Evolutionary conservation across 2,329 filamentous ascomycete species (phyloP), one percentile per base, ranked within the genome.

Genomic region (Ceratocystis albifundus): DNA sequence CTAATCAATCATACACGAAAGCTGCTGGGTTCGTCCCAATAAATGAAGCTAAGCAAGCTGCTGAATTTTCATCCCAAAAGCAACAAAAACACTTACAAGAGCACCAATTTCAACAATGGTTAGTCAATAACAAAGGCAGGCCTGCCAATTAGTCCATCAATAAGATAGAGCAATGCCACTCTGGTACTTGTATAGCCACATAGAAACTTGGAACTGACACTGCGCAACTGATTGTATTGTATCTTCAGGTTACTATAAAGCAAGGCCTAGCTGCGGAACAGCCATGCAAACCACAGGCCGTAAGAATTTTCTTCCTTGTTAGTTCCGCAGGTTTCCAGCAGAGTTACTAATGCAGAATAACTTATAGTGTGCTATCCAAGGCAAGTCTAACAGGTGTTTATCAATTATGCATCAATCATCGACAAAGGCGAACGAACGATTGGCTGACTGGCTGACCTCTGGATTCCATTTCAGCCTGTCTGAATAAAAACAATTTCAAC

Each of bases 261-360:
- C 67, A 68, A 66, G 67, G 65, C 28, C 44, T 68, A 6, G 61
- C 64, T 3, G 82, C 84, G 45, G 84, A 89, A 72, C 89, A 90
- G 69, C 88, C 92, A 28, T 96, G 92, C 73, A 91, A 96, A 78
- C 84, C 90, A 67, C 84, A 88, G 73, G 93, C 92, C 69, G 88
- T 91, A 77, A 75, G 87, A 73, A 25, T 5, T 20, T 36, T 22
- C 28, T 55, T 25, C 15, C 41, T 48, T 36, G 36, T 7, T 61
- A 17, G 15, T 59, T 20, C 57, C 15, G 53, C 36, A 25, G 45
- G 65, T 4, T 64, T n/a, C 32, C 12, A 53, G 32, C 17, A 3
- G 12, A 46, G 36, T 41, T 68, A 20, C 62, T 61, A 44, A n/a
- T 63, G 10, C 46, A 22, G 15, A 22, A 22, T 20, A n/a, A 32